Base-by-base conservation (phyloP, 2,329 filamentous ascomycete species). In the Cladophialophora immunda region DNA sequence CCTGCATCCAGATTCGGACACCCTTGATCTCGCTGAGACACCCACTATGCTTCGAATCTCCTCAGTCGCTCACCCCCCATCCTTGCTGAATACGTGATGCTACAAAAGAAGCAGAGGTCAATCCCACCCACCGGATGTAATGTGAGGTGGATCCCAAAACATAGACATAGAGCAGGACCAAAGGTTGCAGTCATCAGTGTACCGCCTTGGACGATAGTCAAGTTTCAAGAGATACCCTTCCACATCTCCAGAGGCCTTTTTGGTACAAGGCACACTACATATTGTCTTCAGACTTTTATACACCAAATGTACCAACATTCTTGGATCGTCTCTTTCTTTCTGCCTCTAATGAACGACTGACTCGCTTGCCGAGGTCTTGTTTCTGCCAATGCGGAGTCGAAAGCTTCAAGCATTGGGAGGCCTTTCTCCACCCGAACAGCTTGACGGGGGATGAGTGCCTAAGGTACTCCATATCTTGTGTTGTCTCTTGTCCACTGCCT, bases 361-460 rank as follows among this genome's bases (percentile, higher is more conserved):
- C 55, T 58, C 55, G 55, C 6, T 38, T 41, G 19, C 55, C 55
- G 55, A 41, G 32, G 55, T 38, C 55, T 57, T 19, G n/a, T 36
- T 3, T n/a, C 53, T 13, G 19, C 29, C 53, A 55, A 36, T 58
- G 55, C 32, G 32, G 55, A 41, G n/a, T 11, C 45, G 11, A 13
- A 50, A 11, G 3, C 22, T 25, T 50, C 45, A 4, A 50, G 11
- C 45, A 50, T 25, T 50, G 13, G 11, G 22, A 50, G 45, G 22
- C 45, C 4, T 55, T 55, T 6, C 53, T 55, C 53, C 53, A 55
- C 45, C 22, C 6, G 45, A 50, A 13, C 8, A 13, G 8, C 19
- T 25, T 25, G 45, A 25, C 9, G 9, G 22, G 19, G 2, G 27
- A 25, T 13, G 19, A 50, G 1, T 50, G 19, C 27, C 45, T 5